Base-by-base conservation (phyloP, 1,139 yeast species). In the Blastobotrys indianensis region DNA sequence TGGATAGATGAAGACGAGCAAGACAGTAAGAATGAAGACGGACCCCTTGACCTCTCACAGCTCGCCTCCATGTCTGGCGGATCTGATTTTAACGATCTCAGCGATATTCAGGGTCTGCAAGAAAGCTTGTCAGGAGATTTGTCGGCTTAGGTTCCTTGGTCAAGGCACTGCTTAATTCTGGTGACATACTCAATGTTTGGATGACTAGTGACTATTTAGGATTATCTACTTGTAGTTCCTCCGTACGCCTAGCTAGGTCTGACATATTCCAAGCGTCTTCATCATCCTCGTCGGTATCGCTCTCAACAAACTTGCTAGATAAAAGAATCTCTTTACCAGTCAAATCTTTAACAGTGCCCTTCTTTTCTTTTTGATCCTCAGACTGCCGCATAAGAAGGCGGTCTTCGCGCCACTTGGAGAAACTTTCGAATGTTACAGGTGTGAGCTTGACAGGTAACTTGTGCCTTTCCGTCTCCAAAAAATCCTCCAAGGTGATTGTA, bases 1-100 rank as follows among this genome's bases (percentile, higher is more conserved):
- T 92, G 98, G 98, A 94, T 84, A 39, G 95, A 87, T 63, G 95
- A 87, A 71, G 96, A 88, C 61, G 95, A 87, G 67, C 95, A 86
- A 67, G 87, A 85, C 39, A 81, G 72, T 13, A 67, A 61, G 65
- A 68, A 45, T 63, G 36, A 39, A 42, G 41, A 23, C 4, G 49
- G 47, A 4, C 35, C 28, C 35, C 33, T 39, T 51, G 53, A 17
- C 30, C 39, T 42, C 42, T 44, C 43, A 28, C 35, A 37, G 20
- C 35, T 49, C 50, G 39, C 29, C 25, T 39, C 12, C 17, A 42
- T 42, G 48, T 46, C 42, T 15, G 39, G 39, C 16, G 52, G 51
- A 8, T n/a, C 23, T 20, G 42, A 20, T 12, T 11, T n/a, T 5
- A 15, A 13, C 11, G 50, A 45, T 8, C 39, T 49, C n/a, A 49